phyloP scores from a whole-genome alignment of 2,329 filamentous ascomycete species.

The Lizonia empirigonia region DNA sequence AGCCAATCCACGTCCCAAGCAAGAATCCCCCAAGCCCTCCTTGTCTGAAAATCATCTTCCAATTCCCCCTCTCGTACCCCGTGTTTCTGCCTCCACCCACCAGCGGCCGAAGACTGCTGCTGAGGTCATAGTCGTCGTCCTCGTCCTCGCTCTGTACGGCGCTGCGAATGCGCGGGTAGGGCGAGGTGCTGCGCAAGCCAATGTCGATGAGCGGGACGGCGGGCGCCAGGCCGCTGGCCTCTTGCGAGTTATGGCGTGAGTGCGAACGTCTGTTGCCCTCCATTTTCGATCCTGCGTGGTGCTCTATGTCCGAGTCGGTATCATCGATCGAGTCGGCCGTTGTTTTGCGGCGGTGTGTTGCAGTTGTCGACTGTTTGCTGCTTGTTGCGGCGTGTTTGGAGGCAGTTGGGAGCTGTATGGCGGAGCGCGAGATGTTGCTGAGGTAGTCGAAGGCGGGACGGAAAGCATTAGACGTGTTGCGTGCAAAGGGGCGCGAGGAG shows the following conservation, averaged over 20 bases:
- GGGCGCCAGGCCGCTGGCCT: slow-evolving; percentile 42
- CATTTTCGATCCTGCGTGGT: slow-evolving; percentile 35
- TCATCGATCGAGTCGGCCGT: slow-evolving; percentile 47
- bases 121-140: slow-evolving; percentile 50
- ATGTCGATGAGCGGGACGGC: slow-evolving; percentile 54
- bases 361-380: slow-evolving; percentile 20
- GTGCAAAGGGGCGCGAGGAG: slow-evolving; percentile 41
- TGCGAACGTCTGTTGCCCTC: slow-evolving; percentile 31
- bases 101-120: slow-evolving; percentile 48
- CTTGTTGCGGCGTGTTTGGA: slow-evolving; percentile 11
- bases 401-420: slow-evolving; percentile 23
- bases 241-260: slow-evolving; percentile 40
- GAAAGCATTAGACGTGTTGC: slow-evolving; percentile 39
- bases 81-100: slow-evolving; percentile 31
- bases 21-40: slow-evolving; percentile 57
- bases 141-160: slow-evolving; percentile 56
- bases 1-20: slow-evolving; percentile 55
- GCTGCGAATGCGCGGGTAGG: slow-evolving; percentile 51
- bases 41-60: slow-evolving; percentile 44
- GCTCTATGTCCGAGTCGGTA: slow-evolving; percentile 45
- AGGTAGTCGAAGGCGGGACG: slow-evolving; percentile 46
- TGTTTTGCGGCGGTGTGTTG: slow-evolving; percentile 38
- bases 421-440: slow-evolving; percentile 35
- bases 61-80: slow-evolving; percentile 24
- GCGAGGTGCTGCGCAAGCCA: slow-evolving; percentile 50